Percentiles rank a stretch among this genome's conserved stretches.
Conservation (phyloP, 768 basidiomycete species). For the Psilocybe cubensis region DNA sequence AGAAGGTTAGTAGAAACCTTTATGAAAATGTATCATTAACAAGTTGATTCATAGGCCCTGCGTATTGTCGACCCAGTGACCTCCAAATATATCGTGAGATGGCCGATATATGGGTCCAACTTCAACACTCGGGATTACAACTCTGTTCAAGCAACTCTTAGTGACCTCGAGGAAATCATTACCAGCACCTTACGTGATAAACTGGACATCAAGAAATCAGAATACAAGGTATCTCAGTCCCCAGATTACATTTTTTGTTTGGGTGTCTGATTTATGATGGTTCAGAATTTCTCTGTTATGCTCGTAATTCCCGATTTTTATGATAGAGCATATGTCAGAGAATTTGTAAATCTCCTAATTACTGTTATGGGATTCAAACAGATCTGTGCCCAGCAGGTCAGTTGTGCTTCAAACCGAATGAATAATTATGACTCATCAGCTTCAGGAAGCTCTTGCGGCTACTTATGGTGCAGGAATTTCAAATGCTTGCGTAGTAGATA, state of each 20-base stretch:
- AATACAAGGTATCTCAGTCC: slow-evolving; percentile 58
- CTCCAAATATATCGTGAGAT: slow-evolving; percentile 74
- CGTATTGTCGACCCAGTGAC: slow-evolving; percentile 68
- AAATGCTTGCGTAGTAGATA: slow-evolving; percentile 94
- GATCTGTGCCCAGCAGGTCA: slow-evolving; percentile 88
- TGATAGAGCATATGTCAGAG: slow-evolving; percentile 81
- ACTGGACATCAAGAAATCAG: slow-evolving; percentile 51
- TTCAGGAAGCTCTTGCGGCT: slow-evolving; percentile 88
- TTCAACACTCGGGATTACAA: slow-evolving; percentile 85
- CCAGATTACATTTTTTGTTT: neutral
- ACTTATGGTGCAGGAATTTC: slow-evolving; percentile 96
- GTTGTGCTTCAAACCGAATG: slow-evolving; percentile 9
- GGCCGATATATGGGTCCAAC: slow-evolving; percentile 80
- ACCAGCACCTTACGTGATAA: slow-evolving; percentile 61
- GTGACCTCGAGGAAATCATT: slow-evolving; percentile 79
- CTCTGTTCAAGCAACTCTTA: slow-evolving; percentile 69
- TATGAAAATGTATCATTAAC: neutral
- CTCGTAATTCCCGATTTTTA: slow-evolving; percentile 93
- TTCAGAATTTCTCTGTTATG: slow-evolving; percentile 88
- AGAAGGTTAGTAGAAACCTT: slow-evolving; percentile 47
- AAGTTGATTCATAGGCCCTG: slow-evolving; percentile 53
- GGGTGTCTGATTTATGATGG: slow-evolving; percentile 48
- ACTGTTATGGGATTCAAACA: slow-evolving; percentile 90
- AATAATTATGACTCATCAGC: neutral
- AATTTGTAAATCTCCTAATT: slow-evolving; percentile 74